Evolutionary conservation across 129 eudicot species (phyloP), one percentile per base, ranked within the genome.

Genomic region (Lonicera japonica): DNA sequence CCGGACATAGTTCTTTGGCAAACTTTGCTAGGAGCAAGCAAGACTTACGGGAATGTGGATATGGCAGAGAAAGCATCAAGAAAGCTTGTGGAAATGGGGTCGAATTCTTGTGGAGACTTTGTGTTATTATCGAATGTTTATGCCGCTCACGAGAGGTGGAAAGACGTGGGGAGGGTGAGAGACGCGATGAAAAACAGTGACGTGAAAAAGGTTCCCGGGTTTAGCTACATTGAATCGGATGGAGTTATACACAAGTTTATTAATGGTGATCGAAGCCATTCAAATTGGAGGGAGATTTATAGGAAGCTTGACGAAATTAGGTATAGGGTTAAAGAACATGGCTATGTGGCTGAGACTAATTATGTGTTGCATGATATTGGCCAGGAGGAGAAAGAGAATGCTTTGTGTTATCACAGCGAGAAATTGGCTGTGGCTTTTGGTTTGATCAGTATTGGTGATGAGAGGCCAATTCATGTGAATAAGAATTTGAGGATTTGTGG

Each of bases 1-100:
- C 97, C 97, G 0, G 95, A 90, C 73, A 65, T 71, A 29, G 94
- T 90, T n/a, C 83, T 90, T 15, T 90, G 97, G 97, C 95, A 90
- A 56, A 90, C 97, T 14, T 61, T 90, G 19, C 53, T 90, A 54
- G 95, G 97, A 48, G 95, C 97, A 8, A 86, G 85, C 36, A 90
- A 84, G 65, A 90, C 89, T 10, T 75, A 86, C 50, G 87, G 94
- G 40, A 73, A 90, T 36, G 81, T 84, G 56, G 94, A 83, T 29
- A 64, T 90, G 80, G 97, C 89, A 2, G 97, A 90, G 77, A 76
- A 67, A 56, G 97, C 89, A 5, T 86, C 97, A 19, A 78, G 66
- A 46, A 90, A 77, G 84, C 95, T 90, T 2, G 80, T 72, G 56
- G 92, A 90, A 60, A 86, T 90, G 92, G 95, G 95, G 24, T 90